Percentiles rank a stretch among this genome's conserved stretches.
Evolutionary conservation across 257 asterid species (phyloP).

Genomic region (Mentha longifolia): DNA sequence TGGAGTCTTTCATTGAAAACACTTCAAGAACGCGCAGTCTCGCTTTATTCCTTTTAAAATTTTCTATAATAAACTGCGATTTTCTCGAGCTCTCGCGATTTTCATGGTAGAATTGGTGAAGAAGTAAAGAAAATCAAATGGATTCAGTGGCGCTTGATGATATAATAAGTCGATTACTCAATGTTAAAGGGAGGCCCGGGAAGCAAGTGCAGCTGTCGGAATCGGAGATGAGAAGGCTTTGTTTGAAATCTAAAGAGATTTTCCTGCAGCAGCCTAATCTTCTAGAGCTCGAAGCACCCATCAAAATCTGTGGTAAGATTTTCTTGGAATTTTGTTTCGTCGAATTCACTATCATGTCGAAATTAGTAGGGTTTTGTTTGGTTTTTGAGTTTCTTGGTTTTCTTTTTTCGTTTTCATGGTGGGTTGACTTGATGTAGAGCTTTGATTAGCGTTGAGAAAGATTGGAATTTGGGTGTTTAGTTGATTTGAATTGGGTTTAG

Average conservation of each 20-base stretch:
- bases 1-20: constrained; percentile 25
- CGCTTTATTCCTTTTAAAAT: constrained; percentile 25
- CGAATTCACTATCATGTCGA: background rate
- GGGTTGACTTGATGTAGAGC: constrained; percentile 25
- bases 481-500: background rate
- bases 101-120: constrained; percentile 16
- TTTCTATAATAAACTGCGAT: background rate
- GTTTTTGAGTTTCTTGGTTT: background rate
- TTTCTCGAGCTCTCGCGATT: background rate
- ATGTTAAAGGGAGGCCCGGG: constrained; percentile 77
- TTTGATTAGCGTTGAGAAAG: background rate
- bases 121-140: constrained; percentile 41
- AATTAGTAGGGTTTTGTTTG: constrained; percentile 7
- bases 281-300: constrained; percentile 92
- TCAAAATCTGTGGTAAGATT: constrained; percentile 79
- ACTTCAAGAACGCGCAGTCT: constrained; percentile 33
- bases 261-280: constrained; percentile 85
- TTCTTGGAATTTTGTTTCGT: background rate
- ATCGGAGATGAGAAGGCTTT: constrained; percentile 77
- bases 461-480: background rate
- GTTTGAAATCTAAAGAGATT: constrained; percentile 69
- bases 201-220: constrained; percentile 91
- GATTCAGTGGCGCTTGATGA: constrained; percentile 63
- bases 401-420: constrained; percentile 3
- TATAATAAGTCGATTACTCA: constrained; percentile 74